Base-by-base conservation (phyloP, 495 filamentous ascomycete genomes). In the Alectoria sarmentosa region DNA sequence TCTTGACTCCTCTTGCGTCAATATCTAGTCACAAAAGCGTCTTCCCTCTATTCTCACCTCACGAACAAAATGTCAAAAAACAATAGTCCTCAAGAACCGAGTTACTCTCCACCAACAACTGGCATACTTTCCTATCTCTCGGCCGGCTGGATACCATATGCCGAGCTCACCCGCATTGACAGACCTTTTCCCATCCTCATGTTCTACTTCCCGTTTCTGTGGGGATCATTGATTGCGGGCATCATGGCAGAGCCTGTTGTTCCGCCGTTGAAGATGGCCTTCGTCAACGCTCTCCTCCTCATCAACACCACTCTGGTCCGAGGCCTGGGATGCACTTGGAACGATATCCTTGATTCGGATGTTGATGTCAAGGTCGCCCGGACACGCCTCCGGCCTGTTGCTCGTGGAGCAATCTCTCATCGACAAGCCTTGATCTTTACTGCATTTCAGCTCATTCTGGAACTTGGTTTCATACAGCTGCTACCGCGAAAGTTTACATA, bases 301-400 rank as follows among this genome's bases (percentile, higher is more conserved):
- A 37, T 36, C 21, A 30, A 28, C 17, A 57, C 54, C 36, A 1
- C 36, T 10, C 36, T 57, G 19, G 1, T 57, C 30, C 36, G 54
- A 57, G 54, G 54, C 1, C 13, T 4, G 30, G 54, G 30, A 15
- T 28, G 36, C 36, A 30, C 54, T 0, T 57, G 36, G 30, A 57
- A 57, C 23, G 54, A 57, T 21, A 4, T 57, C 36, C 30, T 30
- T 8, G 54, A 60, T 15, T 19, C n/a, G 3, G 37, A 41, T 0
- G 7, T 60, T 28, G 58, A 41, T 28, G 58, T 37, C 26, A 44
- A 39, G 28, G 42, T 60, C 42, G 58, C 58, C 28, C 58, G 58
- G 42, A 60, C 58, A 14, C 21, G 58, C 26, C 58, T 42, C n/a
- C 8, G 58, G 26, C 58, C 58, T 15, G 26, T 60, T 15, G 58